phyloP scores from a whole-genome alignment of 805 yeast species.

The Metschnikowia santaceciliae region DNA sequence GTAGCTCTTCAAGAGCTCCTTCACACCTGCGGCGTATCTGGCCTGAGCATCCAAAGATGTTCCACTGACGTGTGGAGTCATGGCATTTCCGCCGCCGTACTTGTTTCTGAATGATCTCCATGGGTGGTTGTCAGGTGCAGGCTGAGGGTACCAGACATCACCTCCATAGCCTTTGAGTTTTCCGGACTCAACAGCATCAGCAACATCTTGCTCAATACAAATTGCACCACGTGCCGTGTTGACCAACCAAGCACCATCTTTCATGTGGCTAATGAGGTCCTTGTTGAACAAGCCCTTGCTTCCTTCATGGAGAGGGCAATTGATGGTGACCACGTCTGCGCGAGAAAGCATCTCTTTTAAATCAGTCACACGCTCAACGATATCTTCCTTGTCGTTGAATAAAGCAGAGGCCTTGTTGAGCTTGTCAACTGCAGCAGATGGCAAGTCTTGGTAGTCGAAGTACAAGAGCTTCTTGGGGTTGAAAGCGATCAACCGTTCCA shows the following conservation, averaged over 20 bases:
- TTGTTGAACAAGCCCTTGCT: slow-evolving; percentile 66
- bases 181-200: slow-evolving; percentile 66
- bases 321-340: slow-evolving; percentile 72
- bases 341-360: slow-evolving; percentile 63
- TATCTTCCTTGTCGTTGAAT: slow-evolving; percentile 44
- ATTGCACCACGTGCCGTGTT: slow-evolving; percentile 85
- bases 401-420: slow-evolving; percentile 34
- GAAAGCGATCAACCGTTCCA: slow-evolving; percentile 68
- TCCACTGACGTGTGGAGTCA: slow-evolving; percentile 82
- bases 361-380: slow-evolving; percentile 55
- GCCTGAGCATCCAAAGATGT: slow-evolving; percentile 77
- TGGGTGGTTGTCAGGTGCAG: slow-evolving; percentile 73
- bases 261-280: slow-evolving; percentile 62
- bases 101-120: slow-evolving; percentile 69
- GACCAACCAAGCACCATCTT: slow-evolving; percentile 68
- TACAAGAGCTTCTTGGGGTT: slow-evolving; percentile 70
- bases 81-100: slow-evolving; percentile 67
- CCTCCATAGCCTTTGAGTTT: slow-evolving; percentile 79
- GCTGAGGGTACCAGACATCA: slow-evolving; percentile 84
- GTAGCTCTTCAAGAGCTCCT: slow-evolving; percentile 59
- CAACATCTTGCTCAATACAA: slow-evolving; percentile 67
- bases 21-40: slow-evolving; percentile 68
- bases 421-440: slow-evolving; percentile 44
- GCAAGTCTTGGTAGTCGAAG: slow-evolving; percentile 69
- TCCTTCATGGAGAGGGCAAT: slow-evolving; percentile 71